Percentiles rank a stretch among this genome's conserved stretches.
Conservation (phyloP, 108 stramenopile genomes). For the Chaetoceros muelleri region DNA sequence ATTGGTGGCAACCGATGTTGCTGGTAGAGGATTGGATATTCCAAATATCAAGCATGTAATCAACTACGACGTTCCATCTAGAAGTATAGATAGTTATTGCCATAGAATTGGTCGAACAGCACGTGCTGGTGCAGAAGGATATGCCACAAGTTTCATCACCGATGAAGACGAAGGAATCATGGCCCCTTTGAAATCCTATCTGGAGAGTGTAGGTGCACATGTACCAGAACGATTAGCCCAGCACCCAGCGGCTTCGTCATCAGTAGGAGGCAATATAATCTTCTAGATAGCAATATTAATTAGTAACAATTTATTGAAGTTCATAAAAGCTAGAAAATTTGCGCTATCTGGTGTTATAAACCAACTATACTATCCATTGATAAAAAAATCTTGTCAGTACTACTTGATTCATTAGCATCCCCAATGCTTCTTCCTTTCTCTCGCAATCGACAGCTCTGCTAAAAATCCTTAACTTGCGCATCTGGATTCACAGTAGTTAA, state of each 20-base stretch:
- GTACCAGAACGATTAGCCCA: conserved; percentile 69
- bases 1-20: conserved; percentile 93
- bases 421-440: no score
- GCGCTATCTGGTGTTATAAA: no score
- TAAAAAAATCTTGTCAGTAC: no score
- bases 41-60: conserved; percentile 92
- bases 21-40: conserved; percentile 95
- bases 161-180: conserved; percentile 89
- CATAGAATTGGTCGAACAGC: conserved; percentile 98
- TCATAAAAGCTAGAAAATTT: no score
- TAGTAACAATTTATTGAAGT: no score
- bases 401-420: no score
- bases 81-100: conserved; percentile 91
- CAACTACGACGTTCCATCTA: conserved; percentile 90
- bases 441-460: no score
- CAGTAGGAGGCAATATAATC: conserved; percentile 4
- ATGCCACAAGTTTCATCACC: conserved; percentile 90
- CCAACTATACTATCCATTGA: no score
- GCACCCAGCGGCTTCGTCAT: conserved; percentile 50
- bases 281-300: not conserved
- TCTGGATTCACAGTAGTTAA: no score
- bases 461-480: no score
- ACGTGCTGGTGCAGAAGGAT: conserved; percentile 91
- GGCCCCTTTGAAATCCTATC: conserved; percentile 66
- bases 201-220: conserved; percentile 63